Evolutionary conservation across 2,329 filamentous ascomycete species (phyloP), one percentile per base, ranked within the genome.

Genomic region (Tolypocladium album): DNA sequence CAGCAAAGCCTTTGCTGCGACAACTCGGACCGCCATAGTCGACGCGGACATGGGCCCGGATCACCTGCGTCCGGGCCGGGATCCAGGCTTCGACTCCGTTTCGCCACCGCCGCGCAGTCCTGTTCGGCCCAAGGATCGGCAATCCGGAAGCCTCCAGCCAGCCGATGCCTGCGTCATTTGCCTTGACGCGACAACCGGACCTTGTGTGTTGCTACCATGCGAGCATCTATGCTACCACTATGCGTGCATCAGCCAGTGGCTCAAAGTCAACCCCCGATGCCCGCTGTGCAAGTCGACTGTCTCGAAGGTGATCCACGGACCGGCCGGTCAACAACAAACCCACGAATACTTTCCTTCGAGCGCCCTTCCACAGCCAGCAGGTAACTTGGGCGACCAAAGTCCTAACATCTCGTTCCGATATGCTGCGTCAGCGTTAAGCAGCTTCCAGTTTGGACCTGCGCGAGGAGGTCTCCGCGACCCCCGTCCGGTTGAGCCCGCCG

Each of bases 211-310:
- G 9, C 76, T 82, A 24, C 92, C 92, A 9, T 97, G 92, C 77
- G 81, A 83, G 50, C 92, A 97, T 76, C 75, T 79, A 60, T 85
- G 86, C 65, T 96, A 95, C 71, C 92, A 97, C 77, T 95, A 92
- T 69, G 72, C 90, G 15, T 97, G 92, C 72, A 82, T 96, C 7
- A 75, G 87, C 27, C 92, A 82, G 73, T 97, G 93, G 92, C 78
- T 96, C 6, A 82, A 91, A 65, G 79, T 88, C 64, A 82, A 83
- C 12, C 79, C 86, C 0, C 82, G 79, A 56, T 97, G 92, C 68
- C 92, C 93, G 22, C 78, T 97, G 58, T 97, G 92, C 83, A 87
- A 86, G 63, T 69, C 77, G 5, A 64, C 68, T 47, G 77, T 86
- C 42, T 67, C 70, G 7, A 78, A 82, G 27, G 85, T 96, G 56